Evolutionary conservation across 164 flowering plant genomes (phyloP).

Genomic region (Magnolia officinalis): DNA sequence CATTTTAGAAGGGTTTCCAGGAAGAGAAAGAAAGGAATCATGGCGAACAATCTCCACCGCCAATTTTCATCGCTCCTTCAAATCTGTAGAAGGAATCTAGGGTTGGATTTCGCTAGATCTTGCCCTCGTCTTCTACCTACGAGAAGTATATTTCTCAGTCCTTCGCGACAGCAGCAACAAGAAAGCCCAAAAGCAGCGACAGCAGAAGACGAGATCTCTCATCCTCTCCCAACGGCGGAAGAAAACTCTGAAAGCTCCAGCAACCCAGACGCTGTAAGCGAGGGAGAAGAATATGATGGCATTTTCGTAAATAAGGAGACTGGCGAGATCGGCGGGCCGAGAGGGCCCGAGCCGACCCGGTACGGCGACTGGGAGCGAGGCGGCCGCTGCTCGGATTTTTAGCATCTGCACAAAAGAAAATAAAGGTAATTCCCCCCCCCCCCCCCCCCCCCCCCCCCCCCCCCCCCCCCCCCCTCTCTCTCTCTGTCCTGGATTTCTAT

Average conservation of each 20-base stretch:
- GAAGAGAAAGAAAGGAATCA: neutral
- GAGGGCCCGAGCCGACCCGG: constrained; percentile 21
- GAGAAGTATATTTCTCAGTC: neutral
- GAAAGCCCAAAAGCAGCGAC: neutral
- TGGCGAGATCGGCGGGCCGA: constrained; percentile 16
- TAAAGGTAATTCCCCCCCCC: neutral
- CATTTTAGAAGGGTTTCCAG: neutral
- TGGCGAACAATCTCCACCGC: constrained; percentile 22
- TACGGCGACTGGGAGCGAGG: constrained; percentile 56
- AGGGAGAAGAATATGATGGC: neutral
- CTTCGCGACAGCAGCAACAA: neutral
- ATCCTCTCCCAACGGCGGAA: neutral
- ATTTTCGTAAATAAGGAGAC: constrained; percentile 24
- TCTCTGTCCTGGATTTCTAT: too few species aligned
- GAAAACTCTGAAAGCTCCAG: neutral
- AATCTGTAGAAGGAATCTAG: constrained; percentile 6
- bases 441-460: too few species aligned
- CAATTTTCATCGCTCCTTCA: constrained; percentile 13
- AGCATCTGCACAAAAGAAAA: neutral
- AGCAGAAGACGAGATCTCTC: neutral
- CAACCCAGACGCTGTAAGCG: constrained; percentile 2
- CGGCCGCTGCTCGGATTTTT: constrained; percentile 70
- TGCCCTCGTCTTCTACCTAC: neutral
- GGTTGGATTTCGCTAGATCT: constrained; percentile 1
- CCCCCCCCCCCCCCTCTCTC: neutral